Evolutionary conservation across 1,284 basidiomycete genomes (phyloP).

Genomic region (Caloboletus firmus): DNA sequence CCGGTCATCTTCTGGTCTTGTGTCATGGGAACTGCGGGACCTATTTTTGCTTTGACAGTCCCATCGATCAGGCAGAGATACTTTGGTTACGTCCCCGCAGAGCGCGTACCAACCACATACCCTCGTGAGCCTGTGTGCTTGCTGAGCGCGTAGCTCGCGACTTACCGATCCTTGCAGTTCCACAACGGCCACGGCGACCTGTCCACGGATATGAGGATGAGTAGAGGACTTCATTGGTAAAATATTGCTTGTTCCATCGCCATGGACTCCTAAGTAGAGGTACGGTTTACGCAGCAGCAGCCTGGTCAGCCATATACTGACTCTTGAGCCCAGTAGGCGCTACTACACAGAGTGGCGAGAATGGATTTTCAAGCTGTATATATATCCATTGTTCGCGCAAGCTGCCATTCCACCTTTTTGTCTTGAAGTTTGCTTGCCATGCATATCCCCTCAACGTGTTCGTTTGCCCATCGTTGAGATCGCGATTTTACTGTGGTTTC

Average conservation of each 20-base stretch:
- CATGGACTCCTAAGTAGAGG: constrained; percentile 2
- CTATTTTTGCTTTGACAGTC: constrained; percentile 71
- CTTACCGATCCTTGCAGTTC: constrained; percentile 22
- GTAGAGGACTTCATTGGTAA: constrained; percentile 11
- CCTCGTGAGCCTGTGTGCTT: constrained; percentile 62
- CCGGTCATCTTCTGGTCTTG: constrained; percentile 91
- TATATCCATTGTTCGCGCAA: constrained; percentile 8
- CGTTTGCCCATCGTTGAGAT: neutral
- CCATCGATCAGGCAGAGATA: constrained; percentile 75
- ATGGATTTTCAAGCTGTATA: constrained; percentile 4
- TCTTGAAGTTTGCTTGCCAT: neutral
- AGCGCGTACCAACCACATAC: constrained; percentile 80
- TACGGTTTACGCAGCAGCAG: neutral
- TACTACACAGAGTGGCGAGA: constrained; percentile 7
- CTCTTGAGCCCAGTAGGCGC: neutral
- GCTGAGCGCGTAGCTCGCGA: neutral
- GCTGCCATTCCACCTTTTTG: neutral
- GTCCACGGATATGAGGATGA: constrained; percentile 47
- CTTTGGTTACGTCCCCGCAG: constrained; percentile 73
- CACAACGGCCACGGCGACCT: constrained; percentile 39
- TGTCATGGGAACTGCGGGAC: constrained; percentile 75
- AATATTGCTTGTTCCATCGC: neutral
- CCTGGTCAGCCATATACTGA: neutral
- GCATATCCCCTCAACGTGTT: neutral
- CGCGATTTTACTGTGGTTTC: neutral